Conservation (phyloP, 2,329 filamentous ascomycete genomes). For the Venturia asperata region DNA sequence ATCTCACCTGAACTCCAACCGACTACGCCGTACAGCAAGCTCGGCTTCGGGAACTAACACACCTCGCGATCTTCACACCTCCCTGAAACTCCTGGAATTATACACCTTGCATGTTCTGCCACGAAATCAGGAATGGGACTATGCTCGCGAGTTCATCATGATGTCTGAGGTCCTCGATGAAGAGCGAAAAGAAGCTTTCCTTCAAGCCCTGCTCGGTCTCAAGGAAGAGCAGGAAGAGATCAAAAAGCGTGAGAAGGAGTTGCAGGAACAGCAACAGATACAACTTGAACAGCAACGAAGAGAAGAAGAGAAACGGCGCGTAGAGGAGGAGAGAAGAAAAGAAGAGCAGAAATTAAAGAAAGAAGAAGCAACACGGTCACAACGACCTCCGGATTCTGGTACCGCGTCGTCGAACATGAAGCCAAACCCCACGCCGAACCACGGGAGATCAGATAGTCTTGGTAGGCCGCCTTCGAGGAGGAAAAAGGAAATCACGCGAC, state of each 20-base stretch:
- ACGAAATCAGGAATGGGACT: constrained; percentile 92
- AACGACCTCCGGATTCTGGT: constrained; percentile 27
- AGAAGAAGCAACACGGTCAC: constrained; percentile 37
- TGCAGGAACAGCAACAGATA: constrained; percentile 54
- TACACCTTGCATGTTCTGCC: constrained; percentile 94
- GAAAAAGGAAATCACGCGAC: constrained; percentile 27
- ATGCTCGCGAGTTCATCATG: constrained; percentile 82
- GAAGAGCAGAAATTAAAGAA: constrained; percentile 33
- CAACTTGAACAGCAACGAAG: constrained; percentile 46
- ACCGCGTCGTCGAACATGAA: constrained; percentile 18
- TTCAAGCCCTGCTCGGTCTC: constrained; percentile 75
- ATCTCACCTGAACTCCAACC: constrained; percentile 46
- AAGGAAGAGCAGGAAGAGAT: constrained; percentile 75
- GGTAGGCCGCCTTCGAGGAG: constrained; percentile 23
- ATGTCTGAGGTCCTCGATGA: constrained; percentile 84
- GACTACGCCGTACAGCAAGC: constrained; percentile 30
- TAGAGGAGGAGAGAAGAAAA: constrained; percentile 28
- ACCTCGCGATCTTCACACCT: constrained; percentile 72
- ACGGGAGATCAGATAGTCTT: constrained; percentile 22
- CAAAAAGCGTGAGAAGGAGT: constrained; percentile 51
- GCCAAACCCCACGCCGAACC: not conserved
- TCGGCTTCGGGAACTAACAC: constrained; percentile 63
- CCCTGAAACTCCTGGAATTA: constrained; percentile 87
- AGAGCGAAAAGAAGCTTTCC: constrained; percentile 79
- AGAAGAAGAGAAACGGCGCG: constrained; percentile 29